Percentiles rank a stretch among this genome's conserved stretches.
Evolutionary conservation across 441 rosid genomes (phyloP).

Genomic region (Corymbia calophylla): DNA sequence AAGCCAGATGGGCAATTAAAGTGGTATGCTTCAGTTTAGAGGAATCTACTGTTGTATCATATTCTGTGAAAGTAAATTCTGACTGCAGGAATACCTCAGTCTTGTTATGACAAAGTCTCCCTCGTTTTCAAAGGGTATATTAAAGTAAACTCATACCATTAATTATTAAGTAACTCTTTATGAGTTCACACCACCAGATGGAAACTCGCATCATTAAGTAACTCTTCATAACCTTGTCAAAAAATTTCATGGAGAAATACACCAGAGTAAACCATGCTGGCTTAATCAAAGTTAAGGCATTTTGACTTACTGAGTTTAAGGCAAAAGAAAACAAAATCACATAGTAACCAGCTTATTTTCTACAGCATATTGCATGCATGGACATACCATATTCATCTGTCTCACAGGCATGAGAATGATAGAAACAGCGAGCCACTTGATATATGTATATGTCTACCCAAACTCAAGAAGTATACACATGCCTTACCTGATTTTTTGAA

Average conservation of each 20-base stretch:
- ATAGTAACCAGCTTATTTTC: neutral
- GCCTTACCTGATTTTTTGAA: slow-evolving; percentile 89
- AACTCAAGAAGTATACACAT: neutral
- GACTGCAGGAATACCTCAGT: neutral
- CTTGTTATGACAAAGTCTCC: neutral
- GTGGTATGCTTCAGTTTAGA: neutral
- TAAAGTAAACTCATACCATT: neutral
- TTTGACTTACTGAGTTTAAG: neutral
- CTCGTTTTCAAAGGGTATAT: neutral
- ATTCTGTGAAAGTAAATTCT: neutral
- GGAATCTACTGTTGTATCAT: neutral
- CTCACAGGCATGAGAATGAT: neutral
- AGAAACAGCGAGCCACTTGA: neutral
- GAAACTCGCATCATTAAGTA: neutral
- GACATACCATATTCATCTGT: neutral
- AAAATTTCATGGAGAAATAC: neutral
- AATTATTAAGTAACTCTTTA: neutral
- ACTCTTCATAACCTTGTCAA: neutral
- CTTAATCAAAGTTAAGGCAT: neutral
- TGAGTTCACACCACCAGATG: neutral
- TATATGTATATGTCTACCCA: neutral
- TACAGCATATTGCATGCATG: neutral
- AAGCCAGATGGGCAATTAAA: neutral
- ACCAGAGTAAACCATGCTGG: neutral
- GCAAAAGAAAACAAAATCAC: neutral